phyloP scores from a whole-genome alignment of 2,329 filamentous ascomycete species.

The Cladophialophora carrionii region DNA sequence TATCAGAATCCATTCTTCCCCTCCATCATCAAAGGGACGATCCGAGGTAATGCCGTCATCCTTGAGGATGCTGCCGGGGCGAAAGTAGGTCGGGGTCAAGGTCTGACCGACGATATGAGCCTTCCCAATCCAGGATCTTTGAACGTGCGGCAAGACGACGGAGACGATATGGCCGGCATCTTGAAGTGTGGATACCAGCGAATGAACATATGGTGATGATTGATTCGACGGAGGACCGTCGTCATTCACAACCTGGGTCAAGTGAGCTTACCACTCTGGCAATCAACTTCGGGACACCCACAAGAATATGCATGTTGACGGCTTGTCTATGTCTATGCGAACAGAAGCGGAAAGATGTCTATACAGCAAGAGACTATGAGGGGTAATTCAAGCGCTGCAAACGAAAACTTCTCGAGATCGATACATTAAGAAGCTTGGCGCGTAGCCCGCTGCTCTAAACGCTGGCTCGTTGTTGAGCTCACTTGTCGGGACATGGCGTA shows the following conservation, averaged over 20 bases:
- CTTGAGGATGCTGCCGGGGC: constrained; percentile 62
- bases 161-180: constrained; percentile 81
- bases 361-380: not conserved
- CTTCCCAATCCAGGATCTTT: constrained; percentile 98
- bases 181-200: constrained; percentile 69
- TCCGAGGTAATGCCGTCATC: constrained; percentile 70
- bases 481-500: too few relatives aligned
- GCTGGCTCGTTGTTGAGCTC: too few relatives aligned
- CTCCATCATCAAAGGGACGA: constrained; percentile 57
- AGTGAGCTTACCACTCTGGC: constrained; percentile 8
- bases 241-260: constrained; percentile 63
- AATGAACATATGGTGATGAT: constrained; percentile 79
- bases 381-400: too few relatives aligned
- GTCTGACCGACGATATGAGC: constrained; percentile 92
- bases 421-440: not conserved
- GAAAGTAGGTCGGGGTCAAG: constrained; percentile 82
- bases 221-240: constrained; percentile 78
- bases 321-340: constrained; percentile 1
- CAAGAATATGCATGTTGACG: constrained; percentile 56
- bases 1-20: constrained; percentile 79
- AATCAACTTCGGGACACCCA: constrained; percentile 38
- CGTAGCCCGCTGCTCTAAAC: not conserved
- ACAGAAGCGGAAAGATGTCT: constrained; percentile 6
- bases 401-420: not conserved
- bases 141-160: constrained; percentile 85